Evolutionary conservation across 176 grass and related monocot genomes (phyloP).

Genomic region (Miscanthus lutarioriparius): DNA sequence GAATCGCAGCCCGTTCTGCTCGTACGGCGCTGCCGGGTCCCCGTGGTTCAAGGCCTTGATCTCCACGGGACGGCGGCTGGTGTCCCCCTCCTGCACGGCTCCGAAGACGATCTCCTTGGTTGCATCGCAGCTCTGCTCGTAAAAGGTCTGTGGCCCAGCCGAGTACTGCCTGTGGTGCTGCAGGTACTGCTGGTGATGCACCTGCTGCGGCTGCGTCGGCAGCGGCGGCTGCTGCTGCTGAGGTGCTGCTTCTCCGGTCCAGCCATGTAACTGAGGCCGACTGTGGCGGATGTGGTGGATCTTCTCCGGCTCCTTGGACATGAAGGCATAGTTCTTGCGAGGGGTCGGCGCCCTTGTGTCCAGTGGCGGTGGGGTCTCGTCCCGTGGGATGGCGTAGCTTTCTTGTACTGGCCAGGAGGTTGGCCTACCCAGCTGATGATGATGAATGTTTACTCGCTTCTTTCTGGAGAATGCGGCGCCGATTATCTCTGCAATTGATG

Average conservation of each 20-base stretch:
- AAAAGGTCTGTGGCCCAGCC: constrained; percentile 70
- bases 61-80: constrained; percentile 43
- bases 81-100: constrained; percentile 74
- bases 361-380: constrained; percentile 57
- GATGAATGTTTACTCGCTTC: constrained; percentile 50
- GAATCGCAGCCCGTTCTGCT: constrained; percentile 57
- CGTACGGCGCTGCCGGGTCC: constrained; percentile 35
- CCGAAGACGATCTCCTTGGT: constrained; percentile 87
- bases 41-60: constrained; percentile 61
- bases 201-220: constrained; percentile 27
- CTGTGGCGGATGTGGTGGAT: constrained; percentile 76
- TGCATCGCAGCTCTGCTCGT: constrained; percentile 67
- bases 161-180: constrained; percentile 73
- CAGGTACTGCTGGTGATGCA: constrained; percentile 77
- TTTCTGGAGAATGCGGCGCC: constrained; percentile 57
- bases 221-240: constrained; percentile 37
- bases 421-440: constrained; percentile 38
- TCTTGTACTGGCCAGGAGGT: constrained; percentile 54
- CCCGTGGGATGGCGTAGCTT: constrained; percentile 62
- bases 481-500: constrained; percentile 54
- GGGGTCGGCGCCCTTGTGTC: constrained; percentile 60
- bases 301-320: constrained; percentile 75
- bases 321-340: constrained; percentile 76
- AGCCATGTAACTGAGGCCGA: constrained; percentile 41
- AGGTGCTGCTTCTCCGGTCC: constrained; percentile 45